A percentile compares a stretch with the other conserved stretches of the same genome.
Conservation (phyloP, 495 filamentous ascomycete genomes). For the Venustampulla echinocandica region DNA sequence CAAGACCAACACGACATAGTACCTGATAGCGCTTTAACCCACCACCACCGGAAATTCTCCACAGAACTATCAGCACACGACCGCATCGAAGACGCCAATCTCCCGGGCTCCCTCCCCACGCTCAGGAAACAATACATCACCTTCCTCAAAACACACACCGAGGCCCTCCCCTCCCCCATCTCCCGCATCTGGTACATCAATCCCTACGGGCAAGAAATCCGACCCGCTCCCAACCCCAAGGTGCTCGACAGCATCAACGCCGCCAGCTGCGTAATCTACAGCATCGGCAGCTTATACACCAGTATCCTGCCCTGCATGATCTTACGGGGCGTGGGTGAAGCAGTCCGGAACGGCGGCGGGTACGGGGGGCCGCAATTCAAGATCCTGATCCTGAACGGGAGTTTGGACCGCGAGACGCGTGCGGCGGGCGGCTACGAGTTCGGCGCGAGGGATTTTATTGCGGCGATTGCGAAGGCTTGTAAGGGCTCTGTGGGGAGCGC, state of each 20-base stretch:
- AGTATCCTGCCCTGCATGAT: conserved; percentile 68
- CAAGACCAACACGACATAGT: conserved; percentile 3
- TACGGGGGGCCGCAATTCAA: too few relatives aligned
- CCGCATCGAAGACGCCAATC: conserved; percentile 71
- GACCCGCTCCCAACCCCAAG: conserved; percentile 68
- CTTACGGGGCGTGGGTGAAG: conserved; percentile 52
- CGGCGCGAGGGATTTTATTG: conserved; percentile 67
- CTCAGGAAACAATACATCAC: conserved; percentile 70
- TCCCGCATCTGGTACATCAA: conserved; percentile 93
- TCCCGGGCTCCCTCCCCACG: conserved; percentile 73
- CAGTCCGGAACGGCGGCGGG: conserved; percentile 41
- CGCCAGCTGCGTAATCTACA: conserved; percentile 69
- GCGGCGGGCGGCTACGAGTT: conserved; percentile 52
- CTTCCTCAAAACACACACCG: conserved; percentile 60
- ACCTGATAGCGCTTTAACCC: conserved; percentile 1
- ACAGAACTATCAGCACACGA: conserved; percentile 33
- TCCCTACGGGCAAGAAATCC: conserved; percentile 86
- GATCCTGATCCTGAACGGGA: conserved; percentile 79
- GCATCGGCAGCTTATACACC: conserved; percentile 84
- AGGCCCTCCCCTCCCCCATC: conserved; percentile 69
- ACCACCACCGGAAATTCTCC: conserved; percentile 2
- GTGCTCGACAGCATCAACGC: conserved; percentile 56
- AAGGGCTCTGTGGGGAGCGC: too few relatives aligned
- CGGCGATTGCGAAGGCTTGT: conserved; percentile 64
- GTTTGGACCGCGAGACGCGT: conserved; percentile 70